Evolutionary conservation across 2,329 filamentous ascomycete genomes (phyloP), one percentile per base, ranked within the genome.

Genomic region (Cladophialophora chaetospira): DNA sequence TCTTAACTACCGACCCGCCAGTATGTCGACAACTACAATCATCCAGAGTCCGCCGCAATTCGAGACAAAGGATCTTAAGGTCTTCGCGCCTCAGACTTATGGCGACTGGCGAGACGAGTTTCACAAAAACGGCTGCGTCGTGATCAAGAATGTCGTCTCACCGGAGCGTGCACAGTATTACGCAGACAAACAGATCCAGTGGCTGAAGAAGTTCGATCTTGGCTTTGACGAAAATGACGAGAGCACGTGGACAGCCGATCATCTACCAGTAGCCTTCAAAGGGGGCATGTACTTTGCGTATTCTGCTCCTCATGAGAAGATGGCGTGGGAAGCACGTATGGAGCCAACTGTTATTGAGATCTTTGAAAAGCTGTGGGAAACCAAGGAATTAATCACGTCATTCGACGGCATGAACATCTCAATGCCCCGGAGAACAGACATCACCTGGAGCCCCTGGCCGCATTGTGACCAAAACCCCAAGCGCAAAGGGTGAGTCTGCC

Each of bases 71-170:
- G 36, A 40, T 6, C 36, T 40, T 9, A n/a, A n/a, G 13, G 17
- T 15, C 17, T 15, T 40, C 8, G 36, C 11, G 17, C 21, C 42
- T 43, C 49, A 40, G 15, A 13, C 63, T 68, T 60, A 71, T 70
- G 64, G 72, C 64, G 64, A 76, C 69, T 65, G 75, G 76, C 54
- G 75, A 57, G 61, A 76, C 66, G 56, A 79, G n/a, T 73, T 78
- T 53, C 68, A 73, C 61, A 65, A 67, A 36, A 66, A 76, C 51
- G 76, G 75, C 15, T 77, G 67, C 55, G 71, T 71, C 1, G 60
- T 78, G 9, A 68, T 78, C 58, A 77, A 76, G 60, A 66, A 67
- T 35, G 73, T 69, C 13, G 71, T 78, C 53, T 64, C 65, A 11
- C 62, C 62, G 1, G 74, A 77, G 58, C 64, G 68, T 0, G 74